A percentile compares a stretch with the other conserved stretches of the same genome.
Evolutionary conservation across 2,329 filamentous ascomycete genomes (phyloP).

Genomic region (Ascosphaera apis): DNA sequence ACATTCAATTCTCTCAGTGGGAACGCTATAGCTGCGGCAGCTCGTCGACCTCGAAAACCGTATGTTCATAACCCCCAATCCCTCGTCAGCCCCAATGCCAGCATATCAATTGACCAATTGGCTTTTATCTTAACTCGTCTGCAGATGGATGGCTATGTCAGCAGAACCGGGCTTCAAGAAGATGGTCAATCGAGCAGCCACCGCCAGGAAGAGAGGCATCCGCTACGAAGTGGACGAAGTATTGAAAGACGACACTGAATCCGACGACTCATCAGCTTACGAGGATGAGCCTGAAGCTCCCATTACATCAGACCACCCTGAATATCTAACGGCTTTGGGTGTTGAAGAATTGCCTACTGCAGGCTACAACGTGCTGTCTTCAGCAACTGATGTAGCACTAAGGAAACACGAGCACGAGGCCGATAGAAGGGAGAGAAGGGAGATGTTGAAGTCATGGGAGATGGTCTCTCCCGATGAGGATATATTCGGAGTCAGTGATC

Average conservation of each 20-base stretch:
- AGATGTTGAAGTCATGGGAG: not conserved
- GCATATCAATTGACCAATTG: no score
- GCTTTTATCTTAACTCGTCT: no score
- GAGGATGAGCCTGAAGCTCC: not conserved
- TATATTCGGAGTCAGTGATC: no score
- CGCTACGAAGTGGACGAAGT: not conserved
- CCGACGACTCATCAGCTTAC: not conserved
- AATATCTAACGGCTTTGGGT: no score
- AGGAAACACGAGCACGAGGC: not conserved
- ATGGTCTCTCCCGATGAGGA: not conserved
- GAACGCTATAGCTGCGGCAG: not conserved
- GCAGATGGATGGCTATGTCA: no score
- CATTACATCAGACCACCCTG: not conserved
- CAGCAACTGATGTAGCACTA: not conserved
- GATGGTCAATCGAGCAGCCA: not conserved
- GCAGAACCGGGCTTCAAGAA: conserved; percentile 1
- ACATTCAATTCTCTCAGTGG: not conserved
- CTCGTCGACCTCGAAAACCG: not conserved
- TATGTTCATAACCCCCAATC: no score
- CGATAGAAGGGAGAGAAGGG: not conserved
- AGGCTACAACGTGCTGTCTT: not conserved
- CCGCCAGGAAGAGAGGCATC: not conserved
- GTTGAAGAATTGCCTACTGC: conserved; percentile 5
- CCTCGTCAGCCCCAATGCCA: no score
- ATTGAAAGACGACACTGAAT: not conserved